A percentile compares a stretch with the other conserved stretches of the same genome.
Evolutionary conservation across 306 rosid genomes (phyloP).

Genomic region (Mimosa pudica): DNA sequence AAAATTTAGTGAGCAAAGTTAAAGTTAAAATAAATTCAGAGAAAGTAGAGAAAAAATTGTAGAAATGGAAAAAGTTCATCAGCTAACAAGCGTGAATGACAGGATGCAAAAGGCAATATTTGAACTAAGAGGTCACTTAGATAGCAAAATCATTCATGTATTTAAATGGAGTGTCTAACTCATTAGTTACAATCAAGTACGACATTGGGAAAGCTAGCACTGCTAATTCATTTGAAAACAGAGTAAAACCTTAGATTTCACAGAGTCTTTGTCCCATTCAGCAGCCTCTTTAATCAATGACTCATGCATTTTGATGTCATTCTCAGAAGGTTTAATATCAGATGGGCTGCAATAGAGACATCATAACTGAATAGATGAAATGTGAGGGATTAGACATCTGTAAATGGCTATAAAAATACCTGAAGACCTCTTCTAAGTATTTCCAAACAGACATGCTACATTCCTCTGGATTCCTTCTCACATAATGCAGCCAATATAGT

Average conservation of each 20-base stretch:
- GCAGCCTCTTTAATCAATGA: slow-evolving; percentile 50
- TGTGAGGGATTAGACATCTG: background rate
- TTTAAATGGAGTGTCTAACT: no score
- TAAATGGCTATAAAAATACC: slow-evolving; percentile 41
- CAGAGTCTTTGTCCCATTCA: slow-evolving; percentile 47
- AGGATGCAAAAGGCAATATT: slow-evolving; percentile 2
- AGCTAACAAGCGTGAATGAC: background rate
- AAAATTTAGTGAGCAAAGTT: background rate
- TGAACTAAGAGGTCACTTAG: background rate
- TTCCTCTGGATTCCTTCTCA: slow-evolving; percentile 54
- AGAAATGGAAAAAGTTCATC: background rate
- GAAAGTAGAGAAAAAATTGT: background rate
- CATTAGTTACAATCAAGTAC: background rate
- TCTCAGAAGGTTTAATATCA: slow-evolving; percentile 45
- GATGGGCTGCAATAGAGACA: slow-evolving; percentile 48
- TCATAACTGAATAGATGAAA: slow-evolving; percentile 28
- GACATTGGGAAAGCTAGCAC: background rate
- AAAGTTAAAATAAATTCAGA: slow-evolving; percentile 17
- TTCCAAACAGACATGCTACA: slow-evolving; percentile 39
- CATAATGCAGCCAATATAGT: slow-evolving; percentile 62
- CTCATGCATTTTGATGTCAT: slow-evolving; percentile 46
- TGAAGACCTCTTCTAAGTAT: slow-evolving; percentile 40
- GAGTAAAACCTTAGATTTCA: slow-evolving; percentile 50
- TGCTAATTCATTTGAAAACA: background rate
- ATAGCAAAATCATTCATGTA: background rate